Evolutionary conservation across 306 rosid species (phyloP), one percentile per base, ranked within the genome.

Genomic region (Abrus pulchellus): DNA sequence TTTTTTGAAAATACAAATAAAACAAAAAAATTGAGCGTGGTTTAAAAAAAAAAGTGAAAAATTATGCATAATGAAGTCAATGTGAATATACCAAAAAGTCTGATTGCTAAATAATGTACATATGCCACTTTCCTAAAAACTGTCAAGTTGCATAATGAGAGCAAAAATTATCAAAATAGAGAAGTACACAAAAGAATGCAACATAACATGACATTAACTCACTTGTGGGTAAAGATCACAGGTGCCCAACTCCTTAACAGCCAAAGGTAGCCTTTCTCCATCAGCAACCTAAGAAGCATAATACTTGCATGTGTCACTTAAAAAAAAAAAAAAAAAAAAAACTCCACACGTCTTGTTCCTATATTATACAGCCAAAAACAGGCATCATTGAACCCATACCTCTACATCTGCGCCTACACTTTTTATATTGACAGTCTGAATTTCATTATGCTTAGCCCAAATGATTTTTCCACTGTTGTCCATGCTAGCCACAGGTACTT

Each of bases 211-310:
- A 72, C 59, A 63, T 54, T 64, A 34, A 78, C 90, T 86, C 74
- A 95, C 99, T 79, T 95, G 99, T 41, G 99, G 99, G 87, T 95
- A 95, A 82, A 95, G 98, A 85, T 95, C 99, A 69, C 99, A 95
- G 32, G 92, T 95, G 20, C 99, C 99, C 97, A 95, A 84, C 89
- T 95, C 99, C 92, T 95, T 95, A 80, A 95, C 97, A 44, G 93
- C 97, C 92, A 95, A 88, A 70, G 99, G 98, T 68, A 95, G 84
- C 81, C 99, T 92, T 88, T 95, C 99, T 83, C 99, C 99, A 75
- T 95, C 98, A 62, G 96, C 91, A 86, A 89, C 92, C 99, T 95
- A 78, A 76, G 61, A 86, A 80, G 72, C 79, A 85, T 80, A 78
- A 80, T 67, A 65, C 65, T 60, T 44, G 56, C 36, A 67, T 11